These are phyloP conservation scores for Leptomonas seymouri DNA, from an alignment of 208 protist genomes.

Conservation along the genomic window DNA sequence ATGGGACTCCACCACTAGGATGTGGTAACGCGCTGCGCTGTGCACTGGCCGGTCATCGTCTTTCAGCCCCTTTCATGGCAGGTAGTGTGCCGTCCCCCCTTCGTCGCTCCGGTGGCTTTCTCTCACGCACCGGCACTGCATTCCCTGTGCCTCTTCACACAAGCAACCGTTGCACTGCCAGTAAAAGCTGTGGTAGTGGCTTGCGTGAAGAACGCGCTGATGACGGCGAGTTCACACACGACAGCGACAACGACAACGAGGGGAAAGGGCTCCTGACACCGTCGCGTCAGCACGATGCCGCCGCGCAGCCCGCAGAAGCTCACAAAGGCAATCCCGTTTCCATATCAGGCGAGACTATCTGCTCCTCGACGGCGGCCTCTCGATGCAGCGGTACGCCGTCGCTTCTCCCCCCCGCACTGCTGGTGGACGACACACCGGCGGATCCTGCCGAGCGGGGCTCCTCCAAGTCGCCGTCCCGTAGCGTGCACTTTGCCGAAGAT, in stretches of 20 bases:
- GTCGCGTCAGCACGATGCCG: background rate
- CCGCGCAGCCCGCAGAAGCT: background rate
- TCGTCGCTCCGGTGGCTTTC: conserved; percentile 1
- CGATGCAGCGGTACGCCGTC: conserved; percentile 1
- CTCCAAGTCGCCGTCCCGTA: conserved; percentile 7
- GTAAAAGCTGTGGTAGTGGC: background rate
- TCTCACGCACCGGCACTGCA: background rate
- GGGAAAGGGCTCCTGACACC: background rate
- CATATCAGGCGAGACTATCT: background rate
- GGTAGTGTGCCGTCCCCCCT: conserved; percentile 6
- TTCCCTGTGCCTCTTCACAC: background rate
- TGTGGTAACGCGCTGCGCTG: conserved; percentile 6
- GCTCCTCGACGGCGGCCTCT: background rate
- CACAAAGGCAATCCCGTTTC: background rate
- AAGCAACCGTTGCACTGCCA: too few species aligned
- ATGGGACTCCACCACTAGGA: conserved; percentile 9
- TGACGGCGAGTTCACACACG: background rate
- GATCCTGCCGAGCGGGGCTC: background rate
- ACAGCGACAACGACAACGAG: conserved; percentile 1
- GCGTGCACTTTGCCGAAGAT: conserved; percentile 33
- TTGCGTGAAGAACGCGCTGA: background rate
- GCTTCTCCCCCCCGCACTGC: background rate
- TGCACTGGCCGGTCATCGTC: background rate
- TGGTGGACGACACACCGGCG: background rate
- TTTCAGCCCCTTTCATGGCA: background rate